phyloP scores from a whole-genome alignment of 176 grass and related monocot genomes.

The Saccharum officinarum region DNA sequence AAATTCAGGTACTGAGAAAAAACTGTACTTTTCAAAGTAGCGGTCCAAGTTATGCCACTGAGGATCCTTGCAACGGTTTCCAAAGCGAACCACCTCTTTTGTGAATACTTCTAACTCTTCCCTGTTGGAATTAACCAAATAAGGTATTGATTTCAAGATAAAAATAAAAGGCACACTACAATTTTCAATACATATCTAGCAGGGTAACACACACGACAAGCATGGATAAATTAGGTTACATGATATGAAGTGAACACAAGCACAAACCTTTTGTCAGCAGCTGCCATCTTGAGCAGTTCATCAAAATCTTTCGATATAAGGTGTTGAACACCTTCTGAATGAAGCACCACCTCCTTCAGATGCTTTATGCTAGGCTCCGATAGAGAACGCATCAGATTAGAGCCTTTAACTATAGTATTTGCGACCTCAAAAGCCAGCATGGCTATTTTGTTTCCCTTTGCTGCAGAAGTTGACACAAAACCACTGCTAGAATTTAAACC shows the following conservation, averaged over 20 bases:
- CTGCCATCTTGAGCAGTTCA: slow-evolving; percentile 74
- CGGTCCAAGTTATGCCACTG: slow-evolving; percentile 98
- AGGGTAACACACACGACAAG: not conserved
- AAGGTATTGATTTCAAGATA: not conserved
- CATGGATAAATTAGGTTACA: slow-evolving; percentile 29
- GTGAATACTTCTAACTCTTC: slow-evolving; percentile 86
- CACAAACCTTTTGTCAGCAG: slow-evolving; percentile 85
- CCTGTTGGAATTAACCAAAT: slow-evolving; percentile 57
- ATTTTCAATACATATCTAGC: slow-evolving; percentile 22
- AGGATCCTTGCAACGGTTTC: slow-evolving; percentile 98
- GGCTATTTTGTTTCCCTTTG: slow-evolving; percentile 82
- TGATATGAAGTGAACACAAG: slow-evolving; percentile 25
- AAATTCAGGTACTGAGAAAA: slow-evolving; percentile 11
- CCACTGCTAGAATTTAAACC: slow-evolving; percentile 67
- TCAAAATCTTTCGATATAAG: slow-evolving; percentile 88
- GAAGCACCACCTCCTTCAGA: slow-evolving; percentile 82
- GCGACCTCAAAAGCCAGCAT: slow-evolving; percentile 98
- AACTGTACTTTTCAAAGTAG: slow-evolving; percentile 88
- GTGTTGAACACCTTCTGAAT: slow-evolving; percentile 81
- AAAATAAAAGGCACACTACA: not conserved
- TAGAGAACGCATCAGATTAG: slow-evolving; percentile 87
- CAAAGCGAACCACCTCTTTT: slow-evolving; percentile 93
- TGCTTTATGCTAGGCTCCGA: slow-evolving; percentile 78
- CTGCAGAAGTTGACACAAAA: slow-evolving; percentile 61
- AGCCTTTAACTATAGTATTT: slow-evolving; percentile 93